phyloP scores from a whole-genome alignment of 1,284 basidiomycete genomes.

The Peniophora sp. region DNA sequence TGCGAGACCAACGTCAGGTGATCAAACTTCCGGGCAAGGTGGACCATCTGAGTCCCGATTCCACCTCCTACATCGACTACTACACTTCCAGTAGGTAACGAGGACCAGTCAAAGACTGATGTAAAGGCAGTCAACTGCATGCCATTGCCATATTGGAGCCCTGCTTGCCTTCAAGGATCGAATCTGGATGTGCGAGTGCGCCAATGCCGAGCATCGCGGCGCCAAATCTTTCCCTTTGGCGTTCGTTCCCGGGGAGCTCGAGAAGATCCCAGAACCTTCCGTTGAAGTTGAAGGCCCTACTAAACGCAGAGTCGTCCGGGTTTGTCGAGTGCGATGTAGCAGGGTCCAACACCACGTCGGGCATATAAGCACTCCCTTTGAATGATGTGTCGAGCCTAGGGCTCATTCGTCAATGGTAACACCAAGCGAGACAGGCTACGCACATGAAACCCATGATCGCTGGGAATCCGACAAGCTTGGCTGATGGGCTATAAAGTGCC shows the following conservation, averaged over 20 bases:
- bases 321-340: conserved; percentile 20
- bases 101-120: not conserved
- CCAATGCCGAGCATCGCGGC: conserved; percentile 23
- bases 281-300: conserved; percentile 17
- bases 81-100: not conserved
- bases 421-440: too few relatives aligned
- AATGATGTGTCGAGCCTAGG: conserved; percentile 26
- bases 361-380: conserved; percentile 24
- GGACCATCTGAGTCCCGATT: conserved; percentile 9
- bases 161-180: conserved; percentile 15
- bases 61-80: conserved; percentile 18
- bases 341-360: conserved; percentile 27
- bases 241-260: conserved; percentile 20
- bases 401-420: too few relatives aligned
- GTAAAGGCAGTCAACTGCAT: too few relatives aligned
- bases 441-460: not conserved
- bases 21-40: conserved; percentile 8
- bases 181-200: conserved; percentile 8
- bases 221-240: conserved; percentile 22
- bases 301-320: conserved; percentile 20
- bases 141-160: too few relatives aligned
- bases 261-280: conserved; percentile 21
- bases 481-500: not conserved
- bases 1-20: conserved; percentile 3
- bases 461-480: not conserved